phyloP scores from a whole-genome alignment of 208 protist species.

The Trypanosoma grayi region DNA sequence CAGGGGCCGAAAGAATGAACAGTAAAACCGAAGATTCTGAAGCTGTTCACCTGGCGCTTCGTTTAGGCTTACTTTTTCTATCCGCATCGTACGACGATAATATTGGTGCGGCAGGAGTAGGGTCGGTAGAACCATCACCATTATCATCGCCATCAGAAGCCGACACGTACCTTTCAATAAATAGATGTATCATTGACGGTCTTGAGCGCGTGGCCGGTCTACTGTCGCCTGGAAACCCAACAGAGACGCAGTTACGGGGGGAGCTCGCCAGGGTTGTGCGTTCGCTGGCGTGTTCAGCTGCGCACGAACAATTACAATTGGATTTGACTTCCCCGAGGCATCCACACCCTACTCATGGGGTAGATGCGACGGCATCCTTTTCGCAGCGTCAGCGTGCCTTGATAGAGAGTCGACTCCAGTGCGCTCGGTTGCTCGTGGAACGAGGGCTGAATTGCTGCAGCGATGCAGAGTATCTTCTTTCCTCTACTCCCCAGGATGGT shows the following conservation, averaged over 20 bases:
- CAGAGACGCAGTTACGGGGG: background rate
- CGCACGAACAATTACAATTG: background rate
- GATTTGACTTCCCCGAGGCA: background rate
- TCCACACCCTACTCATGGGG: background rate
- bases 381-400: background rate
- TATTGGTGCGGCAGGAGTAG: background rate
- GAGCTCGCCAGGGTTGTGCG: constrained; percentile 13
- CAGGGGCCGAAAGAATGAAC: background rate
- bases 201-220: background rate
- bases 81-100: background rate
- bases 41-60: constrained; percentile 1
- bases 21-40: background rate
- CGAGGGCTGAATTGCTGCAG: constrained; percentile 8
- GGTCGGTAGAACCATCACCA: no score
- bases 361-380: background rate
- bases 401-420: constrained; percentile 4
- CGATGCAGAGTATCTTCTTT: constrained; percentile 20
- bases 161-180: background rate
- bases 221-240: background rate
- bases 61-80: constrained; percentile 6
- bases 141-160: no score
- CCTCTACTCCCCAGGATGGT: background rate
- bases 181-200: constrained; percentile 2
- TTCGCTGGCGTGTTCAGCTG: constrained; percentile 7
- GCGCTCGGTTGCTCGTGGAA: constrained; percentile 3